Evolutionary conservation across 1,284 basidiomycete genomes (phyloP).

Genomic region (Apiotrichum laibachii): DNA sequence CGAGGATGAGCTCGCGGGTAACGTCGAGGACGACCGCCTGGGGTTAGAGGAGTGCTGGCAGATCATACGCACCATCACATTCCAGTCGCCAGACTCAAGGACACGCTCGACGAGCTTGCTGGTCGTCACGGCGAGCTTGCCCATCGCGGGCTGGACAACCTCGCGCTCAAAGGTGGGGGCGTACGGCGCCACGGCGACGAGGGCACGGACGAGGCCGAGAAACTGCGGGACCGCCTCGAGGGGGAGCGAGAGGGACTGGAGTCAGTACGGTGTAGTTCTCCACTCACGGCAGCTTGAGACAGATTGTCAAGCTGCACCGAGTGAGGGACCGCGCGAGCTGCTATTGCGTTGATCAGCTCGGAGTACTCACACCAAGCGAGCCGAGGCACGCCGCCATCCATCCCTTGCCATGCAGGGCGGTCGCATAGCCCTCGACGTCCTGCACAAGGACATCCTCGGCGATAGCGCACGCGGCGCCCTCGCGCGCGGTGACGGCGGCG

Average conservation of each 20-base stretch:
- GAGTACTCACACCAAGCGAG: conserved; percentile 28
- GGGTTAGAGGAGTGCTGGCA: neutral
- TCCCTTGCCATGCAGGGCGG: conserved; percentile 38
- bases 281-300: neutral
- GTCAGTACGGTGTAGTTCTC: conserved; percentile 8
- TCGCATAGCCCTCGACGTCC: conserved; percentile 43
- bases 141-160: conserved; percentile 43
- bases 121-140: conserved; percentile 41
- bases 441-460: conserved; percentile 31
- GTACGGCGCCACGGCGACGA: conserved; percentile 29
- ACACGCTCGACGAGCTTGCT: conserved; percentile 33
- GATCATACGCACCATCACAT: conserved; percentile 24
- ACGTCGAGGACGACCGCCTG: conserved; percentile 25
- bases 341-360: too few relatives aligned
- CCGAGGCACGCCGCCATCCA: conserved; percentile 40
- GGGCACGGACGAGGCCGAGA: conserved; percentile 27
- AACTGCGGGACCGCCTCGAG: conserved; percentile 12
- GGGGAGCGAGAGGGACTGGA: conserved; percentile 9
- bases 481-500: conserved; percentile 32
- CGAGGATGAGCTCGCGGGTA: conserved; percentile 30
- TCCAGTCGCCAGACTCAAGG: conserved; percentile 25
- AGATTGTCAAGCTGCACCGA: neutral
- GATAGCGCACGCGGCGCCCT: conserved; percentile 27
- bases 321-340: too few relatives aligned
- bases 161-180: conserved; percentile 48